phyloP scores from a whole-genome alignment of 371 early-diverging fungal genomes.

The Mucor indicus region DNA sequence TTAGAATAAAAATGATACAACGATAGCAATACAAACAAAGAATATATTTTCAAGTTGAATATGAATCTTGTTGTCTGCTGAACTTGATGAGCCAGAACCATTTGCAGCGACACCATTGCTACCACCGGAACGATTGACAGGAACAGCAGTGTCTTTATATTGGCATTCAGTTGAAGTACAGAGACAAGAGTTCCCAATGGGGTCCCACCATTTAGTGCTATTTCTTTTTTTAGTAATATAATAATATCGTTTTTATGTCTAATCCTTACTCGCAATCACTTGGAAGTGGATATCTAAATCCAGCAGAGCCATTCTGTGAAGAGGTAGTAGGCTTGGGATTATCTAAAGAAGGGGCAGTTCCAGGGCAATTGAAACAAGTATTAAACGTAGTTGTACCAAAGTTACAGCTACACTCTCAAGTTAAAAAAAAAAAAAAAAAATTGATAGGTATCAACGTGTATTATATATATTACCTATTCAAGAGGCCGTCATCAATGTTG shows the following conservation, averaged over 20 bases:
- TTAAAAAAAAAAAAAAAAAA: neutral
- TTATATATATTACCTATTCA: conserved; percentile 29
- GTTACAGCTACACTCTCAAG: conserved; percentile 37
- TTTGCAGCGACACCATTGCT: conserved; percentile 8
- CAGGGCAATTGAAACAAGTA: conserved; percentile 71
- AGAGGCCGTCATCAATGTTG: conserved; percentile 39
- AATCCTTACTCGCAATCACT: conserved; percentile 58
- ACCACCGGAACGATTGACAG: conserved; percentile 10
- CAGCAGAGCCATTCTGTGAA: conserved; percentile 36
- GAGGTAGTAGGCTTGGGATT: conserved; percentile 50
- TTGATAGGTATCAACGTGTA: too few relatives aligned
- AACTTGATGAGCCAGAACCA: conserved; percentile 8
- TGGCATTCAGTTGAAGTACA: conserved; percentile 45
- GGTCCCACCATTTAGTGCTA: conserved; percentile 70
- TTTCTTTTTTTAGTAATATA: neutral
- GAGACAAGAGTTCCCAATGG: conserved; percentile 48
- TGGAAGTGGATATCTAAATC: conserved; percentile 52
- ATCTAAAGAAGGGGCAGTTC: conserved; percentile 41
- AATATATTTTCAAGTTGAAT: neutral
- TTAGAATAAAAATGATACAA: neutral
- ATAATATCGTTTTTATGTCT: neutral
- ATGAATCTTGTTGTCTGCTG: neutral
- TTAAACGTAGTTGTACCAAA: conserved; percentile 54
- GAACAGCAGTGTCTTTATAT: conserved; percentile 47
- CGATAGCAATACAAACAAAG: neutral